phyloP scores from a whole-genome alignment of 805 yeast genomes.

The Isabelozyma heimii region DNA sequence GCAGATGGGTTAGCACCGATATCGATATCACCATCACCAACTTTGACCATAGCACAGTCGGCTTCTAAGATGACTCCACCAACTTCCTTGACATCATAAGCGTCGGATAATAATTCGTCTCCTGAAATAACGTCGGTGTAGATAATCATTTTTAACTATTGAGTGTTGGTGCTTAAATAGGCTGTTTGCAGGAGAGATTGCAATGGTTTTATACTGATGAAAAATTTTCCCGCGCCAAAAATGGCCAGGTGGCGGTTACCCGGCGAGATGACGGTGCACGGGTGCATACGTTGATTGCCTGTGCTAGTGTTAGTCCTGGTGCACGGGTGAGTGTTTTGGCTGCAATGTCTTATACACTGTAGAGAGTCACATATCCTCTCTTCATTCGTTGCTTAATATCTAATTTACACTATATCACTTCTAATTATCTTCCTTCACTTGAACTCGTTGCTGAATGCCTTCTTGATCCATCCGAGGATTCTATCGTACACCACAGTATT shows the following conservation, averaged over 20 bases:
- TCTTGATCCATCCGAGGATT: slow-evolving; percentile 13
- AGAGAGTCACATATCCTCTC: too few relatives aligned
- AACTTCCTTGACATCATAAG: slow-evolving; percentile 85
- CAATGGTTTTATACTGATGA: neutral
- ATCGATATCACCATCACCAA: slow-evolving; percentile 90
- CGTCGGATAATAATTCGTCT: slow-evolving; percentile 96
- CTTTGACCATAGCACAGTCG: slow-evolving; percentile 88
- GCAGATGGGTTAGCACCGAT: slow-evolving; percentile 99
- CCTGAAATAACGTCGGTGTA: slow-evolving; percentile 78
- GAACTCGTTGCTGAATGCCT: slow-evolving; percentile 15
- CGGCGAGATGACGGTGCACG: slow-evolving; percentile 1
- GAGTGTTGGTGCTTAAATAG: neutral
- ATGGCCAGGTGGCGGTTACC: slow-evolving; percentile 2
- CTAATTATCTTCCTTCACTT: neutral
- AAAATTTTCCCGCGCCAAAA: slow-evolving; percentile 3
- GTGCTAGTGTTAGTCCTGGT: neutral
- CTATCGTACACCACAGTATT: slow-evolving; percentile 63
- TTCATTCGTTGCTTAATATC: too few relatives aligned
- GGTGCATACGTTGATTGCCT: neutral
- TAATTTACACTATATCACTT: neutral
- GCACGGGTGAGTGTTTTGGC: too few relatives aligned
- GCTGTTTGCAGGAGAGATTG: neutral
- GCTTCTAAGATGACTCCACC: slow-evolving; percentile 95
- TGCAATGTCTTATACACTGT: too few relatives aligned
- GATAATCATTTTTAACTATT: slow-evolving; percentile 33